Base-by-base conservation (phyloP, 2,329 filamentous ascomycete species). In the Nothopassalora personata region DNA sequence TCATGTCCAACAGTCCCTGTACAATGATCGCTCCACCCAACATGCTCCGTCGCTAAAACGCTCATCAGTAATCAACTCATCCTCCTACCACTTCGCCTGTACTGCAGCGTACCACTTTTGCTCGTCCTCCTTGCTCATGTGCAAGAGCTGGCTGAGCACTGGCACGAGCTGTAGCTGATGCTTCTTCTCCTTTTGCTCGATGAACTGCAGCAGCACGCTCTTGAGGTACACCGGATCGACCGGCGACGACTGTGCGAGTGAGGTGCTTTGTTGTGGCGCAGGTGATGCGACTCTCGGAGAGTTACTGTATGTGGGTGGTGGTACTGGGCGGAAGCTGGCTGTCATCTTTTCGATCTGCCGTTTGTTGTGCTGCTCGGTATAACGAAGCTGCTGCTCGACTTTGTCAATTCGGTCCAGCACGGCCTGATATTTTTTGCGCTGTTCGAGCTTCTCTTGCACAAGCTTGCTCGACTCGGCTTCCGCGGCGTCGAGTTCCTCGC, bases 81-180 rank as follows among this genome's bases (percentile, higher is more conserved):
- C 39, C 39, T 43, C 39, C 47, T 52, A 59, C 39, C 46, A 59
- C 56, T 59, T 75, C 15, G 81, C 79, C 60, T 80, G 79, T 52
- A 96, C 86, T 2, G 88, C 91, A 18, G 86, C 83, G 75, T 87
- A 84, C 90, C 91, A 96, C 75, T 90, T 93, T 75, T 94, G 87
- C 75, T 94, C 89, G 66, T 96, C 91, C 67, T 82, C 84, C 86
- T 85, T 85, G 75, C 91, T 87, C 75, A 93, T 91, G 72, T 85
- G 84, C 70, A 94, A 76, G 70, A 93, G 75, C 80, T 89, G 87
- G 31, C 86, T 87, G 67, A 94, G 73, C 34, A 92, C 89, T 0
- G 89, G 89, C 57, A 94, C 86, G 64, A 93, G 79, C 77, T 91
- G 88, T 63, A 85, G 81, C 67, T 90, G 83, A 67, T 90, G 78